Percentiles rank a stretch among this genome's conserved stretches.
These are phyloP conservation scores for Pezicula rhizophila DNA, from an alignment of 2,329 filamentous ascomycete genomes.

Conservation along the genomic window DNA sequence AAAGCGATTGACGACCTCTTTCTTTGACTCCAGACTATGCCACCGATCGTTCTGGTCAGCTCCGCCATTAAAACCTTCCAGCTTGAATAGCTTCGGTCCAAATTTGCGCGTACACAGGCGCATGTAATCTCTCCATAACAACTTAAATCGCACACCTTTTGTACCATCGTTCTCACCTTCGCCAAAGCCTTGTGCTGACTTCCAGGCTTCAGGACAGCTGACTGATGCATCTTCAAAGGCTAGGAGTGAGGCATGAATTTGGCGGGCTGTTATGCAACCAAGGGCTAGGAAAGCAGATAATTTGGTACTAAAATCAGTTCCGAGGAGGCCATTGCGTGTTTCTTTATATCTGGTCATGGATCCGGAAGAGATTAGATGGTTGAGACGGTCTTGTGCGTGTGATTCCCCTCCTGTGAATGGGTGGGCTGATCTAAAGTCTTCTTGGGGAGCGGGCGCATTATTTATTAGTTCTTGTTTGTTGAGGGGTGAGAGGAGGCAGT, in stretches of 20 bases:
- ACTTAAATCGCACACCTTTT: conserved; percentile 61
- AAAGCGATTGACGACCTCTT: conserved; percentile 50
- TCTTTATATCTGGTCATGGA: conserved; percentile 60
- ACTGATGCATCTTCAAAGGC: conserved; percentile 61
- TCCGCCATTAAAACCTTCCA: conserved; percentile 54
- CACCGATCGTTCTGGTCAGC: conserved; percentile 43
- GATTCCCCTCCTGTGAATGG: conserved; percentile 65
- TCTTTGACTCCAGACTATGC: conserved; percentile 13
- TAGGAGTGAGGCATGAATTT: conserved; percentile 62
- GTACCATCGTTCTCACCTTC: conserved; percentile 69
- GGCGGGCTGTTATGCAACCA: conserved; percentile 66
- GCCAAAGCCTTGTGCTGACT: conserved; percentile 43
- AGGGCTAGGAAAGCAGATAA: conserved; percentile 67
- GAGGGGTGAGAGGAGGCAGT: conserved; percentile 53
- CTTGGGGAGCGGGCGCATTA: conserved; percentile 46
- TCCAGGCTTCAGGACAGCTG: conserved; percentile 8
- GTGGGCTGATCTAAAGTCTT: conserved; percentile 51
- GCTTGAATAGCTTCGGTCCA: conserved; percentile 54
- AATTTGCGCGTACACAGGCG: conserved; percentile 69
- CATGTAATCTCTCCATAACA: conserved; percentile 80
- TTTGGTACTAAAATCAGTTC: conserved; percentile 68
- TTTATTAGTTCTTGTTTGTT: conserved; percentile 39
- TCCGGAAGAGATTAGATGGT: conserved; percentile 54
- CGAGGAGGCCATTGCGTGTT: conserved; percentile 66
- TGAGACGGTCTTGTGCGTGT: conserved; percentile 50